Base-by-base conservation (phyloP, 768 basidiomycete species). In the Trametes meyenii region DNA sequence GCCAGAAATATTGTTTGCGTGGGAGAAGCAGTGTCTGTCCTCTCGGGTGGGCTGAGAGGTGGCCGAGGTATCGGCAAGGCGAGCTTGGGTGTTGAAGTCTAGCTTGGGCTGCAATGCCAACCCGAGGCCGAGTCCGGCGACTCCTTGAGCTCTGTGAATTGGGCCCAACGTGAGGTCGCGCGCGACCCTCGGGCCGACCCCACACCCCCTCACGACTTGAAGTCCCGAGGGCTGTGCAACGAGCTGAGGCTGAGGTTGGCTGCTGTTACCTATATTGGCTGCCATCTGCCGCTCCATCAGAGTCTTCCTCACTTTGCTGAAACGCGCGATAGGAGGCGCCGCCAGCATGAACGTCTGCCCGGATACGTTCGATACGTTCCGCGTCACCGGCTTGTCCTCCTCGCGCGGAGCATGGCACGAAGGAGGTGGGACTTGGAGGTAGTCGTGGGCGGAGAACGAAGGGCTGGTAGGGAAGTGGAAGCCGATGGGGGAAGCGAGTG, bases 391-490 rank as follows among this genome's bases (percentile, higher is more conserved):
- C 21, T 44, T 49, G 38, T 58, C 57, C 40, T 58, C 61, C 26
- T 53, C 50, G 36, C 61, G 56, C 42, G 62, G 62, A 8, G 51
- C 56, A 46, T 63, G 48, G 52, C 48, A 63, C 24, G 50, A 58
- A 3, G 62, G 39, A 39, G 51, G 56, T 10, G 62, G 56, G 21
- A 63, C 56, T 35, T 63, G 62, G 16, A 63, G 57, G 40, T 58
- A 54, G 33, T 58, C 56, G 24, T 16, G 10, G 7, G 40, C 38
- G 3, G 55, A 48, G 62, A 63, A 57, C 36, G 50, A 40, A 14
- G 46, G 52, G 51, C 52, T 52, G 7, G 44, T 16, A 4, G 62
- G 57, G 51, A 58, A 63, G 62, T 58, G 58, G 51, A 58, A 63
- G 56, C 52, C 54, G 40, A 54, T 56, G 5, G 51, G 50, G 29